Evolutionary conservation across 495 filamentous ascomycete species (phyloP).

Genomic region (Penicillium canescens): DNA sequence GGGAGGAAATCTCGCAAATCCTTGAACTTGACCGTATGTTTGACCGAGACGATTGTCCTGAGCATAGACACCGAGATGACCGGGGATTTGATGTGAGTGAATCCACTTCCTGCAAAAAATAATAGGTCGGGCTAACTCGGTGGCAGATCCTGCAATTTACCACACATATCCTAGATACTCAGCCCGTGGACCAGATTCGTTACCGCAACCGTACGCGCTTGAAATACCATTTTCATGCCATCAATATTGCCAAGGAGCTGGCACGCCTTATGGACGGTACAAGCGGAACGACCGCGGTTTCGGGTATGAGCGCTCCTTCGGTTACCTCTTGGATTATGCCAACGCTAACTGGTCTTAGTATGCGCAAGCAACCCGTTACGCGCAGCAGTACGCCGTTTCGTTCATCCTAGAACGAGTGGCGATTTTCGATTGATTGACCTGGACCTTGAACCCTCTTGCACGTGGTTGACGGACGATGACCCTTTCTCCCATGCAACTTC

Average conservation of each 20-base stretch:
- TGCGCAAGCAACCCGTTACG: conserved; percentile 3
- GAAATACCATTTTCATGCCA: neutral
- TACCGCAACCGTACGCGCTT: neutral
- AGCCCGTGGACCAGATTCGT: neutral
- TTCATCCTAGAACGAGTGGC: conserved; percentile 5
- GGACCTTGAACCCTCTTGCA: conserved; percentile 2
- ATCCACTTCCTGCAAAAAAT: neutral
- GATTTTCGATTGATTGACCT: conserved; percentile 4
- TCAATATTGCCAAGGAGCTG: neutral
- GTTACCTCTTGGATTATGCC: neutral
- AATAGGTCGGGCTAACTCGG: neutral
- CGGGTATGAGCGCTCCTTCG: neutral
- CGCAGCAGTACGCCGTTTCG: conserved; percentile 3
- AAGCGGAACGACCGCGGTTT: conserved; percentile 6
- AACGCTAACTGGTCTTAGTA: conserved; percentile 1
- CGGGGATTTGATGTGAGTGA: neutral
- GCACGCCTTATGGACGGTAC: neutral
- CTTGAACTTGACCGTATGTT: neutral
- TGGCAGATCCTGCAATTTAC: neutral
- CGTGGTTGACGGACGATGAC: conserved; percentile 3
- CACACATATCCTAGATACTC: neutral
- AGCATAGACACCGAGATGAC: neutral
- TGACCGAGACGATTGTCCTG: neutral
- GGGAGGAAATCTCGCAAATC: neutral
- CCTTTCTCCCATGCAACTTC: neutral